Percentiles rank a stretch among this genome's conserved stretches.
Evolutionary conservation across 2,329 filamentous ascomycete species (phyloP).

Genomic region (Trichoderma sp.): DNA sequence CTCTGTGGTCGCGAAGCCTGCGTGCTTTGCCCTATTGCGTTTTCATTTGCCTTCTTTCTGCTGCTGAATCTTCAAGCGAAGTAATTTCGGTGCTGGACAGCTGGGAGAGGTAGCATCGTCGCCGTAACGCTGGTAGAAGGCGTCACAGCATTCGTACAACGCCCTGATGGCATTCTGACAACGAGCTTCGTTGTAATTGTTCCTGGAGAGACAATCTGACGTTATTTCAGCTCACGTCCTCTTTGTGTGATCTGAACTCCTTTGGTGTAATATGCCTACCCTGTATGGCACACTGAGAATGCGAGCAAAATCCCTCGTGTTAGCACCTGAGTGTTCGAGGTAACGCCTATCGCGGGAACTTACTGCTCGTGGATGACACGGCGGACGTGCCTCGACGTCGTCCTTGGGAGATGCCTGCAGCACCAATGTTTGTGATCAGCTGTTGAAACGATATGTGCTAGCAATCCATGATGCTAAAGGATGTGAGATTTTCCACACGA

Average conservation of each 20-base stretch:
- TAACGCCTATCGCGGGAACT: slow-evolving; percentile 31
- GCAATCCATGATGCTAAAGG: background rate
- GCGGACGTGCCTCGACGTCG: slow-evolving; percentile 69
- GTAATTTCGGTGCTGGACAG: slow-evolving; percentile 77
- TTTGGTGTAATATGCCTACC: slow-evolving; percentile 46
- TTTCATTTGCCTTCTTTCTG: slow-evolving; percentile 41
- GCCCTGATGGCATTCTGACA: slow-evolving; percentile 77
- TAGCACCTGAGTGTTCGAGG: background rate
- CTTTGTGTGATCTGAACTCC: background rate
- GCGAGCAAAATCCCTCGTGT: background rate
- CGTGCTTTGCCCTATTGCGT: background rate
- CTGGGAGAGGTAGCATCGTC: slow-evolving; percentile 72
- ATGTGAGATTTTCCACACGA: background rate
- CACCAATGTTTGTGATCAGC: background rate
- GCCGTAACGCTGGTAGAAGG: slow-evolving; percentile 78
- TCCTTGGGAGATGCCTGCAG: slow-evolving; percentile 49
- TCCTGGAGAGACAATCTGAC: slow-evolving; percentile 81
- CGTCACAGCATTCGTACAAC: slow-evolving; percentile 88
- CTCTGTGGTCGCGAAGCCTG: background rate
- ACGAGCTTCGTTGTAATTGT: slow-evolving; percentile 79
- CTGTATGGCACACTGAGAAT: slow-evolving; percentile 78
- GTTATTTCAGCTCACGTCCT: background rate
- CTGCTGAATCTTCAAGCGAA: slow-evolving; percentile 84
- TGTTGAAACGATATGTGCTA: background rate
- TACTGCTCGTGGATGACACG: slow-evolving; percentile 83